Conservation (phyloP, 75 land plant genomes). For the Gnetum montanum region DNA sequence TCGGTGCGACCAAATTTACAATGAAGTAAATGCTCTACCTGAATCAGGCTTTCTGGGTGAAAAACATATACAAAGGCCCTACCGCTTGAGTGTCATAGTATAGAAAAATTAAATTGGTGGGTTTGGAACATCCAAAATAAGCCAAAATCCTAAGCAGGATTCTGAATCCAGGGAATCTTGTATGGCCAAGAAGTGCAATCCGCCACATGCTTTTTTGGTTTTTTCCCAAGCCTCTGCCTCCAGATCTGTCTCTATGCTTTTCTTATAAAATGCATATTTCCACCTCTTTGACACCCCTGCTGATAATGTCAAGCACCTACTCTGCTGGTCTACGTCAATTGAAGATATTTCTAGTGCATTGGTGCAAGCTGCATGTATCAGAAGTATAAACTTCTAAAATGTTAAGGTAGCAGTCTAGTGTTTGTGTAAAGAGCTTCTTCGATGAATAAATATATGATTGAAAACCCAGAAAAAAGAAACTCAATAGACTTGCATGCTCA, state of each 20-base stretch:
- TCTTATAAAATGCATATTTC: conserved; percentile 76
- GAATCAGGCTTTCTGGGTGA: too few relatives aligned
- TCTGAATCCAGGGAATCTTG: conserved; percentile 87
- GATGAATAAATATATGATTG: too few relatives aligned
- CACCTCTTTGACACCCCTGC: conserved; percentile 82
- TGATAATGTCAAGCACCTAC: conserved; percentile 59
- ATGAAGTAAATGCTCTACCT: too few relatives aligned
- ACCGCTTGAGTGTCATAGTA: not conserved
- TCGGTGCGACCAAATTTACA: too few relatives aligned
- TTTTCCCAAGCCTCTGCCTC: conserved; percentile 98
- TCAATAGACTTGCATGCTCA: too few relatives aligned
- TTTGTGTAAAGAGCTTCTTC: too few relatives aligned
- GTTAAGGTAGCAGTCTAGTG: too few relatives aligned
- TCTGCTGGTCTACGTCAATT: conserved; percentile 48
- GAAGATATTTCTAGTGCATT: conserved; percentile 88
- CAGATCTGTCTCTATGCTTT: conserved; percentile 43
- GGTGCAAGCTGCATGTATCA: conserved; percentile 74
- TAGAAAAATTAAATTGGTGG: conserved; percentile 61
- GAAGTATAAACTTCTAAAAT: not conserved
- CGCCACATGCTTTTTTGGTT: conserved; percentile 82
- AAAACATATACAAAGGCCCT: too few relatives aligned
- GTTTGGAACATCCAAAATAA: conserved; percentile 68
- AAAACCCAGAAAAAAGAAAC: too few relatives aligned
- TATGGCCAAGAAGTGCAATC: conserved; percentile 91
- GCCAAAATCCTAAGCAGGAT: conserved; percentile 92